Conservation (phyloP, 108 stramenopile species). For the Cyclotella cryptica region DNA sequence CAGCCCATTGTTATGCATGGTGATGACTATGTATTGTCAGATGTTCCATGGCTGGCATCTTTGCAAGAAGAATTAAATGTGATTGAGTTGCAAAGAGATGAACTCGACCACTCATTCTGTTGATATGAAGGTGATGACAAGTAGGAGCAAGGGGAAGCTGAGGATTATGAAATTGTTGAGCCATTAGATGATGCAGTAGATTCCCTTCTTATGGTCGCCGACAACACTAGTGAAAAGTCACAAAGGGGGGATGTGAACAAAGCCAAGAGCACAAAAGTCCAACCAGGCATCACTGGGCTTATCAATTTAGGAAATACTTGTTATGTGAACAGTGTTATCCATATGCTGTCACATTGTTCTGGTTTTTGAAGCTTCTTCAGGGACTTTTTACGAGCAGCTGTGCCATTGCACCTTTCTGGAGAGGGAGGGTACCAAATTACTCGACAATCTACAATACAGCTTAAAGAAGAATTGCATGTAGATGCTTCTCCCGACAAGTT, state of each 20-base stretch:
- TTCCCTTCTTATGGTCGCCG: neutral
- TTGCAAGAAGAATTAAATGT: conserved; percentile 40
- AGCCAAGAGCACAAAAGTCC: conserved; percentile 14
- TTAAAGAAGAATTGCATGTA: conserved; percentile 42
- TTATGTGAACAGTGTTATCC: conserved; percentile 84
- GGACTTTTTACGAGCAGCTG: conserved; percentile 40
- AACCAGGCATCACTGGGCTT: conserved; percentile 71
- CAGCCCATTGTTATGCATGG: conserved; percentile 57
- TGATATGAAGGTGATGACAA: conserved; percentile 17
- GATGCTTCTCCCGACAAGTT: conserved; percentile 45
- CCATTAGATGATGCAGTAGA: neutral
- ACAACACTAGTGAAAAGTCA: conserved; percentile 3
- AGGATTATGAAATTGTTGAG: conserved; percentile 45
- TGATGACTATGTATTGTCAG: conserved; percentile 55
- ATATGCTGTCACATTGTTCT: conserved; percentile 68
- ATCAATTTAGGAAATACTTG: conserved; percentile 90
- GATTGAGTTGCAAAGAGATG: conserved; percentile 37
- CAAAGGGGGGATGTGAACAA: neutral
- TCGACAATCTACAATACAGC: conserved; percentile 40
- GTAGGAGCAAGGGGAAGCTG: conserved; percentile 6
- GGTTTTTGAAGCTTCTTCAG: conserved; percentile 50
- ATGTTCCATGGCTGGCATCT: conserved; percentile 42
- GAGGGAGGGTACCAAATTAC: conserved; percentile 33
- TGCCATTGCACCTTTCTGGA: conserved; percentile 44
- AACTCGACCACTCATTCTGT: conserved; percentile 1